Evolutionary conservation across 306 rosid species (phyloP).

Genomic region (Prunus mume): DNA sequence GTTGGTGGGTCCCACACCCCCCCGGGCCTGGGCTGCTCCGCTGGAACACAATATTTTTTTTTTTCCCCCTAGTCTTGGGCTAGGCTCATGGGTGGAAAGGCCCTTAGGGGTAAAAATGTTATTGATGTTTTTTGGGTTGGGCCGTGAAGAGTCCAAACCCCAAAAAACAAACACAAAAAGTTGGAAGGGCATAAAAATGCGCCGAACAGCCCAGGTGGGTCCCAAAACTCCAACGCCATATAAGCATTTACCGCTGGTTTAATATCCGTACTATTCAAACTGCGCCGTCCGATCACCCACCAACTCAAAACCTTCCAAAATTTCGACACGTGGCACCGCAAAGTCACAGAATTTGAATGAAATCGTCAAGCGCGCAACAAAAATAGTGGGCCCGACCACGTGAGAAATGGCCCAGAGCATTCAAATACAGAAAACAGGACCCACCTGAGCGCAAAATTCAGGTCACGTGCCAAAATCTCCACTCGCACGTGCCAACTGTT

Average conservation of each 20-base stretch:
- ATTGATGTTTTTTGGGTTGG: too few relatives aligned
- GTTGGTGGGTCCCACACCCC: too few relatives aligned
- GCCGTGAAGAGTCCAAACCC: too few relatives aligned
- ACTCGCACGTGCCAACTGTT: slow-evolving; percentile 9
- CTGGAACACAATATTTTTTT: too few relatives aligned
- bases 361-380: slow-evolving; percentile 78
- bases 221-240: not conserved
- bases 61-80: too few relatives aligned
- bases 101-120: too few relatives aligned
- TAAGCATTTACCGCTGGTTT: not conserved
- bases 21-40: too few relatives aligned
- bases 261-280: slow-evolving; percentile 9
- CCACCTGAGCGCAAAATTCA: slow-evolving; percentile 10
- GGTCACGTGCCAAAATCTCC: not conserved
- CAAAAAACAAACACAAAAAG: not conserved
- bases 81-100: too few relatives aligned
- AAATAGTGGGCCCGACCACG: slow-evolving; percentile 63
- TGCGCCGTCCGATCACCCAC: slow-evolving; percentile 19
- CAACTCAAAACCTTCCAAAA: not conserved
- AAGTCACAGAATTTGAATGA: slow-evolving; percentile 52
- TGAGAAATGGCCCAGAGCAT: slow-evolving; percentile 31
- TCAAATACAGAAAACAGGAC: slow-evolving; percentile 36
- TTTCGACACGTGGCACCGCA: slow-evolving; percentile 36
- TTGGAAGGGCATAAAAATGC: not conserved
- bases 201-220: not conserved